phyloP scores from a whole-genome alignment of 306 rosid species.

The Prunus dulcis region DNA sequence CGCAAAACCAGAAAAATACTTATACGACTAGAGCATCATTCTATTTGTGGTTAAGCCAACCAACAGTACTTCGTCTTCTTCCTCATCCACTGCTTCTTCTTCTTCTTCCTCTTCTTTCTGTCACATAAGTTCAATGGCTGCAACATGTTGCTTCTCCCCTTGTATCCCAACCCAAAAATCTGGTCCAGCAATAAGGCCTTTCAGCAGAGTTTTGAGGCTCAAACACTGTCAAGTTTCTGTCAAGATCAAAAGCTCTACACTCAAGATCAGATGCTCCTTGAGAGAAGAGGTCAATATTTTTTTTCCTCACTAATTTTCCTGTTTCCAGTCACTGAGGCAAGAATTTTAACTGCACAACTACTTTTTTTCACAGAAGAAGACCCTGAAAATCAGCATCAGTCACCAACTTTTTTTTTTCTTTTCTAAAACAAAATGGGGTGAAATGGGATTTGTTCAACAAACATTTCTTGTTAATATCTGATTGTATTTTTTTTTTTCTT shows the following conservation, averaged over 20 bases:
- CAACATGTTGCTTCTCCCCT: constrained; percentile 34
- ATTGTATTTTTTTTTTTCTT: neutral
- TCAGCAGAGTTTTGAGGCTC: constrained; percentile 34
- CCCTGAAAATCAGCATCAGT: neutral
- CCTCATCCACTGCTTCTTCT: neutral
- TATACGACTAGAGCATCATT: neutral
- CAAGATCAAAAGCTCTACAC: constrained; percentile 33
- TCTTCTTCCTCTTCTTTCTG: constrained; percentile 22
- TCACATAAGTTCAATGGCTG: constrained; percentile 51
- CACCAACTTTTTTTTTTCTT: neutral
- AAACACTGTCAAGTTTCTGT: constrained; percentile 41
- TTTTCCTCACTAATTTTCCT: neutral
- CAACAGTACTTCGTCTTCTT: neutral
- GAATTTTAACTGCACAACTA: too few species aligned
- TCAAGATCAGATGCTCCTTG: constrained; percentile 61
- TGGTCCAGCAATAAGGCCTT: constrained; percentile 40
- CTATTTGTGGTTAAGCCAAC: neutral
- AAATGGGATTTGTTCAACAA: neutral
- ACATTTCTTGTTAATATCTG: constrained; percentile 19
- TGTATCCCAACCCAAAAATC: constrained; percentile 47
- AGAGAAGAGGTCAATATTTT: constrained; percentile 58
- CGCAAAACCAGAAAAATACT: neutral
- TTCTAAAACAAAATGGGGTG: neutral
- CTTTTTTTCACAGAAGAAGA: too few species aligned
- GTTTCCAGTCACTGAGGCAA: too few species aligned